A percentile compares a stretch with the other conserved stretches of the same genome.
Evolutionary conservation across 257 asterid genomes (phyloP).

Genomic region (Lycium ferocissimum): DNA sequence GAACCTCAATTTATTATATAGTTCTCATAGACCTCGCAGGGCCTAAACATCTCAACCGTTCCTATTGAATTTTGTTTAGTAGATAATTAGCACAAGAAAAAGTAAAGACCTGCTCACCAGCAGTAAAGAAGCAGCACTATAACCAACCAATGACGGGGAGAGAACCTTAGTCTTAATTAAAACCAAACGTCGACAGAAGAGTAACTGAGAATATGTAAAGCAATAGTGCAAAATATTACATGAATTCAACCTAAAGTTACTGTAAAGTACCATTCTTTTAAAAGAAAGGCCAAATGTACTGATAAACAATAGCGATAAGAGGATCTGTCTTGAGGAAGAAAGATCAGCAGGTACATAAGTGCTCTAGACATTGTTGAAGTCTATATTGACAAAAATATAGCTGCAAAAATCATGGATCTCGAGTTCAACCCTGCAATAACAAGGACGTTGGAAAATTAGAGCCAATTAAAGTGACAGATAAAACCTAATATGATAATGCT

Average conservation of each 20-base stretch:
- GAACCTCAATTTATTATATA: not conserved
- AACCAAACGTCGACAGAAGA: not conserved
- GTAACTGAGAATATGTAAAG: not conserved
- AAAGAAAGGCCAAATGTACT: not conserved
- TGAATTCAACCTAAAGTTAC: constrained; percentile 26
- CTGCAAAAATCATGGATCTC: constrained; percentile 40
- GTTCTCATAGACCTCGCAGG: not conserved
- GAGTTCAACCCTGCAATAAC: constrained; percentile 47
- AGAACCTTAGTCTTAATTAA: not conserved
- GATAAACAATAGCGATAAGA: not conserved
- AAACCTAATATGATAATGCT: not conserved
- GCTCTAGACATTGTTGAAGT: constrained; percentile 35
- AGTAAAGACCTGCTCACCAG: constrained; percentile 6
- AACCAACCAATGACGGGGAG: not conserved
- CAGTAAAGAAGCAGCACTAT: not conserved
- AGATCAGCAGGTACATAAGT: constrained; percentile 29
- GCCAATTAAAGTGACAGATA: not conserved
- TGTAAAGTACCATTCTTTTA: constrained; percentile 20
- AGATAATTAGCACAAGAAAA: not conserved
- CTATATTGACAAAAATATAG: constrained; percentile 42
- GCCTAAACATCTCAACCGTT: not conserved
- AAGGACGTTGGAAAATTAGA: constrained; percentile 17
- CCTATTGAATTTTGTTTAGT: not conserved
- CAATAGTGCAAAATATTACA: constrained; percentile 21
- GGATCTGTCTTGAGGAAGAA: constrained; percentile 33